phyloP scores from a whole-genome alignment of 2,329 filamentous ascomycete genomes.

The Bipolaris sorokiniana region DNA sequence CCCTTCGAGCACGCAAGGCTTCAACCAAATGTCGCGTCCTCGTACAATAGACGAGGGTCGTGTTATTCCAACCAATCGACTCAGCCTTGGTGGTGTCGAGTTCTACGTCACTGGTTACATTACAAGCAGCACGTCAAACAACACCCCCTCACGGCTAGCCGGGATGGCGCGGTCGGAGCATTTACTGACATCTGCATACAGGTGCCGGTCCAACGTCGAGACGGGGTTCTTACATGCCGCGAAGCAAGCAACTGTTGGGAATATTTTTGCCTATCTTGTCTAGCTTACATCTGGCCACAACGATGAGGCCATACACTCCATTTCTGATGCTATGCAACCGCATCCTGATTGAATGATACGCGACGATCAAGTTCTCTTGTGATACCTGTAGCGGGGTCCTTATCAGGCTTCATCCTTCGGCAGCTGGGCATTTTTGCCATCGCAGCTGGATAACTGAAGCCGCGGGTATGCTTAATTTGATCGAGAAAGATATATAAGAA shows the following conservation, averaged over 20 bases:
- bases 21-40: not conserved
- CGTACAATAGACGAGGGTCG: not conserved
- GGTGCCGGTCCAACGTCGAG: not conserved
- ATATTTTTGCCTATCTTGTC: not conserved
- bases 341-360: conserved; percentile 28
- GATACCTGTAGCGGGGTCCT: conserved; percentile 6
- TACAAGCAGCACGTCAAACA: not conserved
- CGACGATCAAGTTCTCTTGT: not conserved
- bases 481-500: not conserved
- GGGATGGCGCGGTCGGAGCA: not conserved
- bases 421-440: not conserved
- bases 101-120: not conserved
- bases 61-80: not conserved
- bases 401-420: conserved; percentile 9
- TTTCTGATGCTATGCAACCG: conserved; percentile 36
- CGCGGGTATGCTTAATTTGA: not conserved
- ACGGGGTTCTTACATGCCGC: not conserved
- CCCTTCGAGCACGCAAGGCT: not conserved
- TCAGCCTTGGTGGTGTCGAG: not conserved
- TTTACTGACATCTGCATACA: not conserved
- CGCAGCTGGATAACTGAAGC: not conserved
- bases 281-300: conserved; percentile 18
- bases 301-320: conserved; percentile 38
- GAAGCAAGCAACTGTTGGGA: not conserved
- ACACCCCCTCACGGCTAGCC: not conserved